A percentile compares a stretch with the other conserved stretches of the same genome.
Evolutionary conservation across 2,329 filamentous ascomycete species (phyloP).

Genomic region (Fusarium xyrophilum): DNA sequence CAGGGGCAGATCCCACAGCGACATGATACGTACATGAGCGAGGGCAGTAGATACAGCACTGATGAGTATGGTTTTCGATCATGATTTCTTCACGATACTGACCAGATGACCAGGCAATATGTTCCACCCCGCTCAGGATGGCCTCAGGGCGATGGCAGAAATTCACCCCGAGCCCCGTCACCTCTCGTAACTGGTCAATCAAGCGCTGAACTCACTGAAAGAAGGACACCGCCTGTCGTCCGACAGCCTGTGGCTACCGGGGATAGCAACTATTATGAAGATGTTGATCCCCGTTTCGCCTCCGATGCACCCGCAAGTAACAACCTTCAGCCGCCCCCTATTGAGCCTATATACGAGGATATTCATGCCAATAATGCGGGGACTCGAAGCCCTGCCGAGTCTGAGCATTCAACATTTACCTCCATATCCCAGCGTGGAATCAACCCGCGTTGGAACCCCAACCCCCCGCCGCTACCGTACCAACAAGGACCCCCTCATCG

Average conservation of each 20-base stretch:
- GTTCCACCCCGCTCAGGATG: slow-evolving; percentile 64
- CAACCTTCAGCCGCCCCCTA: slow-evolving; percentile 40
- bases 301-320: slow-evolving; percentile 44
- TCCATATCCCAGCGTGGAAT: slow-evolving; percentile 87
- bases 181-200: slow-evolving; percentile 50
- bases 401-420: slow-evolving; percentile 85
- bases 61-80: slow-evolving; percentile 64
- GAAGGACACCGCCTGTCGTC: slow-evolving; percentile 45
- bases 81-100: background rate
- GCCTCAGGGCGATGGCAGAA: slow-evolving; percentile 55
- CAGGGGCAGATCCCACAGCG: slow-evolving; percentile 55
- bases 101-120: slow-evolving; percentile 52
- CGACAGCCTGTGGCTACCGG: slow-evolving; percentile 41
- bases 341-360: slow-evolving; percentile 66
- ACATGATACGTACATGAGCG: slow-evolving; percentile 64
- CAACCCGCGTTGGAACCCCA: slow-evolving; percentile 84
- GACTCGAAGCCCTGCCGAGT: slow-evolving; percentile 74
- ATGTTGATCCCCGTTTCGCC: slow-evolving; percentile 87
- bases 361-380: slow-evolving; percentile 59
- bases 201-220: slow-evolving; percentile 48
- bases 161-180: slow-evolving; percentile 55
- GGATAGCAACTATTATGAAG: slow-evolving; percentile 78
- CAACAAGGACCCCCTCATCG: slow-evolving; percentile 53
- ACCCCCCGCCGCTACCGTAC: slow-evolving; percentile 54
- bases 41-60: slow-evolving; percentile 74